Percentiles rank a stretch among this genome's conserved stretches.
phyloP scores from a whole-genome alignment of 306 rosid species.

The Trifolium dubium region DNA sequence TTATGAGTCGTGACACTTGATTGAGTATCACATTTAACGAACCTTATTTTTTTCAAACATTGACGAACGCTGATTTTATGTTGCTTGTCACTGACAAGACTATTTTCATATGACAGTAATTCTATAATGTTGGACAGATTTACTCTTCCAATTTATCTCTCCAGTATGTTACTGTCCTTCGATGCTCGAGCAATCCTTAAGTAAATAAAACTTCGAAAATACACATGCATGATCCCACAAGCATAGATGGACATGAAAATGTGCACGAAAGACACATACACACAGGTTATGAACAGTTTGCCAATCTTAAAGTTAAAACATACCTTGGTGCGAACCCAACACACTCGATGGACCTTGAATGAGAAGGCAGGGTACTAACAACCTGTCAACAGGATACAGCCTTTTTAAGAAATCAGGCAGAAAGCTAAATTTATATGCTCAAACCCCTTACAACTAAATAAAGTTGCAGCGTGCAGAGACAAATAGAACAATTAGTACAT shows the following conservation, averaged over 20 bases:
- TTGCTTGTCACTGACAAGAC: not conserved
- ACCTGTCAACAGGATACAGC: constrained; percentile 60
- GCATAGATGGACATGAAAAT: constrained; percentile 17
- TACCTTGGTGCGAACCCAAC: constrained; percentile 77
- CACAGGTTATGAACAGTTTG: constrained; percentile 27
- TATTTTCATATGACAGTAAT: not conserved
- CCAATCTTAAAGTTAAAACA: constrained; percentile 22
- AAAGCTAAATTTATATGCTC: constrained; percentile 15
- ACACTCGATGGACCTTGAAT: constrained; percentile 80
- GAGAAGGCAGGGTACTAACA: constrained; percentile 66
- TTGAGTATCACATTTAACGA: not conserved
- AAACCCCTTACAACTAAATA: not conserved
- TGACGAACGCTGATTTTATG: not conserved
- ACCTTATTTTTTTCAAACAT: not conserved
- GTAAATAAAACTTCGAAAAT: constrained; percentile 10
- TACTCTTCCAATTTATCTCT: not conserved
- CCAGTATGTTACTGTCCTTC: not conserved
- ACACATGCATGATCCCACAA: not conserved
- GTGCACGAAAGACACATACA: constrained; percentile 20
- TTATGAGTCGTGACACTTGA: not conserved
- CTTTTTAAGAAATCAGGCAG: constrained; percentile 37
- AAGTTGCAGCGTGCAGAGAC: constrained; percentile 32
- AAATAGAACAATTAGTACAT: constrained; percentile 24
- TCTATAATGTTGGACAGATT: not conserved
- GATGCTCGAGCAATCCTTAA: not conserved